Evolutionary conservation across 352 stramenopile species (phyloP).

Genomic region (Aphanomyces astaci): DNA sequence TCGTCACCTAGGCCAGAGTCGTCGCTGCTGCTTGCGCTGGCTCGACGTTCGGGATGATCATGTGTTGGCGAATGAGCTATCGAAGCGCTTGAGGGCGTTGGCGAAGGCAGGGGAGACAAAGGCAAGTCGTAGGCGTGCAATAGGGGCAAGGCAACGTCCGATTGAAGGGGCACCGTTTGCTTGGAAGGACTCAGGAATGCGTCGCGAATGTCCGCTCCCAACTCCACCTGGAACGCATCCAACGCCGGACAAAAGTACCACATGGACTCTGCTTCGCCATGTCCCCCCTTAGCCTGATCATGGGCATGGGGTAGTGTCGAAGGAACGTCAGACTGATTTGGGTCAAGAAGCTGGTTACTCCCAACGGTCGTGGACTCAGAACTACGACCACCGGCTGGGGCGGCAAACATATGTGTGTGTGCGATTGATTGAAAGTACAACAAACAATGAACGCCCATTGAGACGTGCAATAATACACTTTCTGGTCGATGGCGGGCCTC

Average conservation of each 20-base stretch:
- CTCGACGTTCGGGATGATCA: background rate
- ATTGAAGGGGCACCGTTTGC: background rate
- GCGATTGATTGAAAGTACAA: too few species aligned
- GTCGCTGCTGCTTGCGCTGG: background rate
- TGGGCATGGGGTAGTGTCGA: too few species aligned
- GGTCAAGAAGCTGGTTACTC: too few species aligned
- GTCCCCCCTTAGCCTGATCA: too few species aligned
- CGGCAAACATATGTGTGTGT: too few species aligned
- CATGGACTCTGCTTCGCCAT: background rate
- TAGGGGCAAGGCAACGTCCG: background rate
- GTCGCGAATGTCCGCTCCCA: background rate
- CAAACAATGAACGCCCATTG: too few species aligned
- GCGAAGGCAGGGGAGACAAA: background rate
- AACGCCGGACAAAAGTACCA: constrained; percentile 7
- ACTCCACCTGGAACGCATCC: constrained; percentile 2
- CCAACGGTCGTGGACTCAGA: too few species aligned
- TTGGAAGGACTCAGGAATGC: constrained; percentile 8
- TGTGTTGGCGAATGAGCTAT: background rate
- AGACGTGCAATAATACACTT: too few species aligned
- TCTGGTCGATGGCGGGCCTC: background rate
- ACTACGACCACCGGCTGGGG: too few species aligned
- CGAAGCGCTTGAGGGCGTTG: background rate
- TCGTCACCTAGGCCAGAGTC: background rate
- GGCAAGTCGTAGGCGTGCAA: background rate
- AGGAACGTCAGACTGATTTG: background rate